Evolutionary conservation across 2,329 filamentous ascomycete species (phyloP).

Genomic region (Fusarium vanettenii): DNA sequence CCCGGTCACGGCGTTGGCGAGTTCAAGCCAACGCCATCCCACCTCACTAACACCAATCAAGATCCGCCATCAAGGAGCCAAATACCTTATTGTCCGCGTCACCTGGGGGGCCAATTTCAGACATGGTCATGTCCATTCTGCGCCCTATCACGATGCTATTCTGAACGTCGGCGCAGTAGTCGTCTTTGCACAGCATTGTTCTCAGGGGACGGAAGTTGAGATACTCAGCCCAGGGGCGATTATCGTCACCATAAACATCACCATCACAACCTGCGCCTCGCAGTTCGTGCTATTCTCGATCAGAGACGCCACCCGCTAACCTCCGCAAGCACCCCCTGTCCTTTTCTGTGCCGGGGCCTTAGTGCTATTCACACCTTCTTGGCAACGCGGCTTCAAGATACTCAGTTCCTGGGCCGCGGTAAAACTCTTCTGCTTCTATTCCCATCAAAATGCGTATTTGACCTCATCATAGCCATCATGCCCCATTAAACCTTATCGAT

Average conservation of each 20-base stretch:
- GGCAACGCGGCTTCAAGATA: not conserved
- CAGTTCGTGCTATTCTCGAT: not conserved
- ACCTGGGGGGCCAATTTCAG: not conserved
- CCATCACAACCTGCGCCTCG: not conserved
- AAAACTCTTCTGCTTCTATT: not conserved
- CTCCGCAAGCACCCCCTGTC: not conserved
- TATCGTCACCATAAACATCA: not conserved
- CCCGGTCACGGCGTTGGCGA: not conserved
- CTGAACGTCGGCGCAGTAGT: not conserved
- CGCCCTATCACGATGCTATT: not conserved
- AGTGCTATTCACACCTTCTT: slow-evolving; percentile 2
- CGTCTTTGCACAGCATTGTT: not conserved
- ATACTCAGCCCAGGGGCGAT: not conserved
- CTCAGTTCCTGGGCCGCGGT: not conserved
- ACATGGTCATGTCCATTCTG: not conserved
- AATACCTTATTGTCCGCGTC: slow-evolving; percentile 1
- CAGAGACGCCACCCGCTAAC: not conserved
- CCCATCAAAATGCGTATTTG: not conserved
- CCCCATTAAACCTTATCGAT: not conserved
- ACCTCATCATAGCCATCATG: not conserved
- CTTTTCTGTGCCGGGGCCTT: not conserved
- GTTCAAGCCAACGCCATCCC: not conserved
- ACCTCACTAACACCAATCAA: not conserved
- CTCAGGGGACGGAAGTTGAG: not conserved
- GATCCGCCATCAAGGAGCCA: not conserved